Evolutionary conservation across 371 early-diverging fungal species (phyloP).

Genomic region (Cokeromyces recurvatus): DNA sequence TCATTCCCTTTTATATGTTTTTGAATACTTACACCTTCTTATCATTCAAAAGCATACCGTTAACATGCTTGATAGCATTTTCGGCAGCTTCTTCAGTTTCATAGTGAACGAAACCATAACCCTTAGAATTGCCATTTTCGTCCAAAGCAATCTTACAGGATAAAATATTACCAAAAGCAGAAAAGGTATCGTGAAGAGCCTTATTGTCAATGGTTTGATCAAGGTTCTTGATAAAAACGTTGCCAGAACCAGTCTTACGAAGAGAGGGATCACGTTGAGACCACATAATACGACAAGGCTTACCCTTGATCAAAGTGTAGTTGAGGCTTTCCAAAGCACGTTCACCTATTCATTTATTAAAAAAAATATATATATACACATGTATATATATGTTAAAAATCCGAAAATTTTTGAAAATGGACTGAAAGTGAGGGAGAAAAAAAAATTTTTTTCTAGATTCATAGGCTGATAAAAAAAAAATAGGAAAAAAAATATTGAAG

Average conservation of each 20-base stretch:
- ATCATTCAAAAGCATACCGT: slow-evolving; percentile 98
- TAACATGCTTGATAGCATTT: slow-evolving; percentile 95
- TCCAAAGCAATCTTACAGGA: slow-evolving; percentile 96
- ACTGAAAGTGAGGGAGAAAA: no score
- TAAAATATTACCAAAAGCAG: slow-evolving; percentile 97
- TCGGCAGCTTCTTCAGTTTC: slow-evolving; percentile 95
- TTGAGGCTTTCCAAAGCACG: slow-evolving; percentile 93
- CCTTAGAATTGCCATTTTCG: slow-evolving; percentile 87
- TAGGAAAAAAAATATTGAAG: neutral
- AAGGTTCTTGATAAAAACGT: slow-evolving; percentile 99
- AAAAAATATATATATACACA: slow-evolving; percentile 1
- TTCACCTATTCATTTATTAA: slow-evolving; percentile 52
- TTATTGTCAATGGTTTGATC: slow-evolving; percentile 95
- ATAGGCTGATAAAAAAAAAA: slow-evolving; percentile 4
- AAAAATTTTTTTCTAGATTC: neutral
- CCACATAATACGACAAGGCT: slow-evolving; percentile 99
- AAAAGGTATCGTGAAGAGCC: slow-evolving; percentile 99
- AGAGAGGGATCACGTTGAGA: slow-evolving; percentile 97
- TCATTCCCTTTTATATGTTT: no score
- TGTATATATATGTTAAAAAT: no score
- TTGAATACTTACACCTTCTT: slow-evolving; percentile 73
- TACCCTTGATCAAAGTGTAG: slow-evolving; percentile 92
- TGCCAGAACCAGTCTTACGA: slow-evolving; percentile 92
- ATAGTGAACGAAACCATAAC: slow-evolving; percentile 99
- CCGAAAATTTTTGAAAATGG: no score